Evolutionary conservation across 441 rosid genomes (phyloP).

Genomic region (Eugenia klotzschiana): DNA sequence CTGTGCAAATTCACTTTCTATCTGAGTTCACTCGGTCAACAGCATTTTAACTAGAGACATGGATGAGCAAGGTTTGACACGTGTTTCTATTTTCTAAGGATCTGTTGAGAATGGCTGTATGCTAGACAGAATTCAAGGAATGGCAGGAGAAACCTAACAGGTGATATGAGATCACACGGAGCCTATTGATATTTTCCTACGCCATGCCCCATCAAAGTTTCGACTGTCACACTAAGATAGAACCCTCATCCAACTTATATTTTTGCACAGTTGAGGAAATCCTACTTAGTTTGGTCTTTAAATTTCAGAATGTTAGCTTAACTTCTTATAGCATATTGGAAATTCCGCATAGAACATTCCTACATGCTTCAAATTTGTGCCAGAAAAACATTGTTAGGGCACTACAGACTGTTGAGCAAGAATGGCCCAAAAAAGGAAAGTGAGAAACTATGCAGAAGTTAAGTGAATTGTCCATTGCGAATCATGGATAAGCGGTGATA

Average conservation of each 20-base stretch:
- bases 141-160: neutral
- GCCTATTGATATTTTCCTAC: neutral
- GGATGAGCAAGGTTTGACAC: neutral
- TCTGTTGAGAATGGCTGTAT: neutral
- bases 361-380: neutral
- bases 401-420: neutral
- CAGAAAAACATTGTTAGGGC: neutral
- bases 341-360: neutral
- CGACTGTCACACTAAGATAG: neutral
- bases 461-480: neutral
- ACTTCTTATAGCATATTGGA: neutral
- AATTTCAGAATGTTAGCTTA: neutral
- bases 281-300: neutral
- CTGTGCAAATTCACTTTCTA: neutral
- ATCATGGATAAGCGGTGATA: neutral
- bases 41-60: neutral
- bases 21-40: neutral
- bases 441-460: neutral
- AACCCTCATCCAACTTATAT: neutral
- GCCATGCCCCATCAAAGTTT: neutral
- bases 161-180: neutral
- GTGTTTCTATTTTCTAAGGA: neutral
- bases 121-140: neutral
- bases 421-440: neutral
- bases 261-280: neutral